Evolutionary conservation across 805 yeast genomes (phyloP), one percentile per base, ranked within the genome.

Genomic region (Cyberlindnera nakhonratchasimensis): DNA sequence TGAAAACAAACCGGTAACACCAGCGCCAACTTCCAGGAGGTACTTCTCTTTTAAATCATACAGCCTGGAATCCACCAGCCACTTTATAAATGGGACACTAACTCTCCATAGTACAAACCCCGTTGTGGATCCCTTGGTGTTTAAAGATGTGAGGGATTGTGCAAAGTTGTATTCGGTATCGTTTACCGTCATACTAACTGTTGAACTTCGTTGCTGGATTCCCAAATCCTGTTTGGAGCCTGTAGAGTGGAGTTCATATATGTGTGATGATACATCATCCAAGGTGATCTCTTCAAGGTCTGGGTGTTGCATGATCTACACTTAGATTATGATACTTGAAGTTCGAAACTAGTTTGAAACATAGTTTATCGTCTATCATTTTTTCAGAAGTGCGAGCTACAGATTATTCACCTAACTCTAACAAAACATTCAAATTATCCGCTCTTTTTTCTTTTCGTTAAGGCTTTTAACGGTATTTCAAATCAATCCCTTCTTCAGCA

Each of bases 401-500:
- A 14, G 18, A 17, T 5, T 10, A 5, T 6, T 10, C 16, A 5
- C 19, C 16, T n/a, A 6, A 12, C 28, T 25, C 16, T 16, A n/a
- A 28, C 18, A 28, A 28, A 28, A 28, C 30, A 28, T 34, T 16
- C 29, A 34, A 18, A 18, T 8, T 14, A 29, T 9, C 6, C 5
- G 20, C 11, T 6, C 13, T n/a, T 28, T 13, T 28, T n/a, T n/a
- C 6, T 18, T 18, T 19, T 7, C 12, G 5, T 3, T 8, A 30
- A 18, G 33, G 14, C 12, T 14, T 23, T 20, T 13, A 14, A 14
- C 6, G 5, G 5, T 6, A 6, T 8, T 12, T 23, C 23, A 89
- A 50, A 91, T 74, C 52, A 87, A 66, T 47, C 78, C 74, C 70
- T 84, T 89, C 46, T 90, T 90, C 46, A 77, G 66, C 56, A 93